Percentiles rank a stretch among this genome's conserved stretches.
Evolutionary conservation across 2,329 filamentous ascomycete species (phyloP).

Genomic region (Colletotrichum sp.): DNA sequence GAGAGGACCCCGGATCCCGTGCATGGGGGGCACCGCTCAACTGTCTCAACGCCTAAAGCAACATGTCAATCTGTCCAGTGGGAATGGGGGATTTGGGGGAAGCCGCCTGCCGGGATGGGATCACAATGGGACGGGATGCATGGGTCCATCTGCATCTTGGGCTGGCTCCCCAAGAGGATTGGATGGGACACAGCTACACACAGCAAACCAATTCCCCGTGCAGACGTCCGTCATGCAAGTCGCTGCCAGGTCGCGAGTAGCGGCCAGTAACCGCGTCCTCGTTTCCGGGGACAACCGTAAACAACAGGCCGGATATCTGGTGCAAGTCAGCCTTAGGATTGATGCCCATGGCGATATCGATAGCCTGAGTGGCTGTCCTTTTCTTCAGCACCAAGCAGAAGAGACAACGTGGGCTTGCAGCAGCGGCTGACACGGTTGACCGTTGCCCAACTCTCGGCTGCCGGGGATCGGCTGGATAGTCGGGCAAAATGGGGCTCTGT

Average conservation of each 20-base stretch:
- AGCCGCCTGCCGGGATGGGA: slow-evolving; percentile 5
- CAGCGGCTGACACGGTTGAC: not conserved
- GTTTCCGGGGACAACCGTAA: not conserved
- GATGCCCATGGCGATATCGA: not conserved
- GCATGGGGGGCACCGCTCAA: slow-evolving; percentile 6
- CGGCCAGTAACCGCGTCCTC: not conserved
- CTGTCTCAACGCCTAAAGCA: slow-evolving; percentile 14
- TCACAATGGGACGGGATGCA: slow-evolving; percentile 6
- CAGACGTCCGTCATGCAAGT: slow-evolving; percentile 10
- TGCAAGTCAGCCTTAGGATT: not conserved
- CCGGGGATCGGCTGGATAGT: not conserved
- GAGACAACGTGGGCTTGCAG: not conserved
- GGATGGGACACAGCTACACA: not conserved
- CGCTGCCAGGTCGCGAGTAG: not conserved
- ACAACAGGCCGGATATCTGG: not conserved
- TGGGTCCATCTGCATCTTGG: not conserved
- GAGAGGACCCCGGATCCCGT: not conserved
- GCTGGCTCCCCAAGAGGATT: not conserved
- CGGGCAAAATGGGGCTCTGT: not conserved
- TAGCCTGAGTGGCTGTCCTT: not conserved
- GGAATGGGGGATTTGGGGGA: not conserved
- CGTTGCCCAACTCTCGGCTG: not conserved
- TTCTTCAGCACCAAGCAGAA: not conserved
- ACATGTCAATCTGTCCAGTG: slow-evolving; percentile 11
- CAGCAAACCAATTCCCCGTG: slow-evolving; percentile 3